Evolutionary conservation across 495 filamentous ascomycete genomes (phyloP).

Genomic region (Podospora pseudopauciseta): DNA sequence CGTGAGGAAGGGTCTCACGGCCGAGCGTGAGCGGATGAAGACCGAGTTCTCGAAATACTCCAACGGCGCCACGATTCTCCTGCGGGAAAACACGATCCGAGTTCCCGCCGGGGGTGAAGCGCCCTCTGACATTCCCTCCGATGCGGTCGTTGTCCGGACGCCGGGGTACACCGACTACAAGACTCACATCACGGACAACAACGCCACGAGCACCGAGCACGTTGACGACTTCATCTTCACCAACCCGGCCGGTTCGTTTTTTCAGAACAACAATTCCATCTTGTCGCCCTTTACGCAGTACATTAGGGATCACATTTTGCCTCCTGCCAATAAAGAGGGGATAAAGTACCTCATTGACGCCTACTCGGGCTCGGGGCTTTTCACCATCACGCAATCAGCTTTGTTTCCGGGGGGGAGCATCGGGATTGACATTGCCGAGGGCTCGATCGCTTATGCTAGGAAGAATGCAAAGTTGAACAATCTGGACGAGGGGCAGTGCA

Average conservation of each 20-base stretch:
- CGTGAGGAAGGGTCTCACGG: slow-evolving; percentile 69
- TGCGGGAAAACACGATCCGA: slow-evolving; percentile 80
- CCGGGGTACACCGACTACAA: slow-evolving; percentile 66
- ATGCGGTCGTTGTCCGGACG: background rate
- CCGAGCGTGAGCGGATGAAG: slow-evolving; percentile 66
- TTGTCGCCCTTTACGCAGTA: slow-evolving; percentile 85
- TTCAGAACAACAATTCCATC: slow-evolving; percentile 99
- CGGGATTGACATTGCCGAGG: slow-evolving; percentile 54
- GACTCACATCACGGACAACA: slow-evolving; percentile 79
- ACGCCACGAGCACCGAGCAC: slow-evolving; percentile 77
- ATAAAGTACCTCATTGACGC: slow-evolving; percentile 91
- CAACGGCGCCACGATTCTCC: slow-evolving; percentile 79
- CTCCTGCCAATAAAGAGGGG: slow-evolving; percentile 32
- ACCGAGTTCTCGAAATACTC: slow-evolving; percentile 68
- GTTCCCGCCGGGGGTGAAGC: slow-evolving; percentile 44
- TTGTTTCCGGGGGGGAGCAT: slow-evolving; percentile 58
- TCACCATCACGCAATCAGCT: slow-evolving; percentile 86
- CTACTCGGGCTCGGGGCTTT: slow-evolving; percentile 94
- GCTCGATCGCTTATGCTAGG: slow-evolving; percentile 70
- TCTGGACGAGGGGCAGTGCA: slow-evolving; percentile 54
- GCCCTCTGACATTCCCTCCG: slow-evolving; percentile 16
- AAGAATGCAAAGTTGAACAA: slow-evolving; percentile 74
- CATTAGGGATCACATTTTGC: slow-evolving; percentile 76
- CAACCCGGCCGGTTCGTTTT: slow-evolving; percentile 90
- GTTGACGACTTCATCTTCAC: slow-evolving; percentile 79